Evolutionary conservation across 192 early-diverging fungal genomes (phyloP).

Genomic region (Borealophlyctis nickersoniae): DNA sequence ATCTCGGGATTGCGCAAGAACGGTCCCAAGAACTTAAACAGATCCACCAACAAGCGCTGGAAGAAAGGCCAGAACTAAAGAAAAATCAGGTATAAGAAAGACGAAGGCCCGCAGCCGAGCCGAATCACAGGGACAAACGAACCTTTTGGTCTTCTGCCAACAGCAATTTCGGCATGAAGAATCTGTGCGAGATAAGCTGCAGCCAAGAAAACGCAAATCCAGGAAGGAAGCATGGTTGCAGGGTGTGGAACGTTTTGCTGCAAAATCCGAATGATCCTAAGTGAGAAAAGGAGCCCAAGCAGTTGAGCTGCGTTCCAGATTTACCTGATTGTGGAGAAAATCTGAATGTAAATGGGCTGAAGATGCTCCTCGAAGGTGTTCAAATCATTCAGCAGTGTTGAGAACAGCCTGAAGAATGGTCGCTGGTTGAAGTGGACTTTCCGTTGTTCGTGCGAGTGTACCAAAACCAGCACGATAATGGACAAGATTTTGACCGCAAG

Average conservation of each 20-base stretch:
- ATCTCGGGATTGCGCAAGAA: constrained; percentile 71
- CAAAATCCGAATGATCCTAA: background rate
- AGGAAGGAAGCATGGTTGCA: constrained; percentile 84
- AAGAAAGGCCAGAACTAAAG: constrained; percentile 79
- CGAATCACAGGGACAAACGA: background rate
- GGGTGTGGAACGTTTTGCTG: constrained; percentile 74
- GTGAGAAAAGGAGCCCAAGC: background rate
- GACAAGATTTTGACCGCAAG: constrained; percentile 80
- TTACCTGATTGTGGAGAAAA: constrained; percentile 69
- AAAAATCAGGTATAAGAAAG: too few species aligned
- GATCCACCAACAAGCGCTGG: constrained; percentile 75
- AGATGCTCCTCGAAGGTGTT: constrained; percentile 59
- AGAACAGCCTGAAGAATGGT: constrained; percentile 87
- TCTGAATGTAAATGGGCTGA: constrained; percentile 69
- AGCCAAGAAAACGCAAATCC: constrained; percentile 95
- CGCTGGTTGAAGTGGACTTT: constrained; percentile 81
- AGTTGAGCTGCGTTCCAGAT: background rate
- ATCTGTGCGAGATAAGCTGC: constrained; percentile 86
- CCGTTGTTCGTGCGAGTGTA: constrained; percentile 78
- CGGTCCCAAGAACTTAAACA: constrained; percentile 84
- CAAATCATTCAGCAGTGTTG: constrained; percentile 78
- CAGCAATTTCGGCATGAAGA: constrained; percentile 86
- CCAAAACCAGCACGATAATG: constrained; percentile 80
- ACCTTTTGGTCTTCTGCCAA: constrained; percentile 72
- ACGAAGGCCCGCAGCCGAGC: background rate